These are phyloP conservation scores for Trichosporon asahii DNA, from an alignment of 1,284 basidiomycete genomes.

Conservation along the genomic window DNA sequence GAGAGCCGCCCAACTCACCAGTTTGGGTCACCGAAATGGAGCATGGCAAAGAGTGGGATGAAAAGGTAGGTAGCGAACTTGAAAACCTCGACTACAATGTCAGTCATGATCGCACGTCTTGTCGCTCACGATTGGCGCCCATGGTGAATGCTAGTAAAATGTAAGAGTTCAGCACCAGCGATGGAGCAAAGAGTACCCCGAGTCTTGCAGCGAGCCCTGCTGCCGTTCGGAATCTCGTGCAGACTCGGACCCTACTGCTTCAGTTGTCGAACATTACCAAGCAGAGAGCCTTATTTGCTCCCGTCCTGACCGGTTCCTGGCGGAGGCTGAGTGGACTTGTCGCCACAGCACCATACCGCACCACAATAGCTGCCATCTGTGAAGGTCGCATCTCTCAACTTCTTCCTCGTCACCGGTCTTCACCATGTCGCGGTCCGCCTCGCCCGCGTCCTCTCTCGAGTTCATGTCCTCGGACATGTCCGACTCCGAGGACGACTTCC, in stretches of 20 bases:
- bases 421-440: constrained; percentile 43
- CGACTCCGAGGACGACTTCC: constrained; percentile 39
- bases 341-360: neutral
- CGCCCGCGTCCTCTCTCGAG: constrained; percentile 49
- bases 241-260: neutral
- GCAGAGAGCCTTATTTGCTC: constrained; percentile 11
- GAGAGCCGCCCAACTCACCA: constrained; percentile 59
- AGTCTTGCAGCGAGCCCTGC: neutral
- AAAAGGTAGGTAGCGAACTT: constrained; percentile 86
- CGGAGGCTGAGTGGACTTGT: constrained; percentile 14
- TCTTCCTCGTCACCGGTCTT: neutral
- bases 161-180: neutral
- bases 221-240: constrained; percentile 7
- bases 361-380: neutral
- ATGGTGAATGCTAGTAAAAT: constrained; percentile 13
- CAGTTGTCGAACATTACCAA: constrained; percentile 2
- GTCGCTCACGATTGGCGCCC: constrained; percentile 25
- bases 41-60: constrained; percentile 75
- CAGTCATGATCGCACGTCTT: neutral
- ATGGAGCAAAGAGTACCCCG: neutral
- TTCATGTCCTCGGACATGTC: constrained; percentile 42
- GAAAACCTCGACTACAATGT: constrained; percentile 67
- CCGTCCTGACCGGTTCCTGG: constrained; percentile 5
- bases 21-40: constrained; percentile 83
- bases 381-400: neutral